These are phyloP conservation scores for Saturnispora diversa DNA, from an alignment of 805 yeast genomes.

Conservation along the genomic window DNA sequence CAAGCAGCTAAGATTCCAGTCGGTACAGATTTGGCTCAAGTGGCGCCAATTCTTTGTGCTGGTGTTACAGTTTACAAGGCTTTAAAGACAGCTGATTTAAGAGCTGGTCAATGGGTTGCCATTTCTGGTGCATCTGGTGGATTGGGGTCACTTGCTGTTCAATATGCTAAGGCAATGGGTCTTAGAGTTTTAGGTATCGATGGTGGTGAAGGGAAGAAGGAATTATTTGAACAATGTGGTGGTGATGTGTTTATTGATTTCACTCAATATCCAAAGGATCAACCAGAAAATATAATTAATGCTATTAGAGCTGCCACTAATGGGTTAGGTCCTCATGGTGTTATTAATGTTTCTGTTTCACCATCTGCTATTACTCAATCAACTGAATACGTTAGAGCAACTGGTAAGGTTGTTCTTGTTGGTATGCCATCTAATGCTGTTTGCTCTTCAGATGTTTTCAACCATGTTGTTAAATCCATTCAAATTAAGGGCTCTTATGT, in stretches of 20 bases:
- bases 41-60: constrained; percentile 45
- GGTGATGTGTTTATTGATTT: constrained; percentile 43
- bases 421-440: constrained; percentile 60
- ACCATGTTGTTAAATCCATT: constrained; percentile 47
- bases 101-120: constrained; percentile 45
- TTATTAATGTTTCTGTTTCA: constrained; percentile 45
- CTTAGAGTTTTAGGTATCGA: constrained; percentile 41
- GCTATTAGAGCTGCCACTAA: constrained; percentile 36
- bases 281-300: constrained; percentile 32
- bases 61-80: constrained; percentile 50
- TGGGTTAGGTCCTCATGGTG: constrained; percentile 46
- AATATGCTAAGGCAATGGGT: constrained; percentile 45
- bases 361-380: constrained; percentile 40
- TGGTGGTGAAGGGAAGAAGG: constrained; percentile 41
- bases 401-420: constrained; percentile 53
- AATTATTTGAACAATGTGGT: constrained; percentile 34
- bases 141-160: constrained; percentile 43
- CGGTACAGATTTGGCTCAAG: constrained; percentile 40
- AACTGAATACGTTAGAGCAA: constrained; percentile 36
- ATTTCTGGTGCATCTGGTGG: constrained; percentile 48
- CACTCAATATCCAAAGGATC: constrained; percentile 24
- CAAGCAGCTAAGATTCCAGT: constrained; percentile 42
- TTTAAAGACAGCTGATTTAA: constrained; percentile 39
- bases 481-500: constrained; percentile 51
- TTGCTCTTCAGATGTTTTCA: constrained; percentile 43